phyloP scores from a whole-genome alignment of 208 protist genomes.

The Trypanosoma melophagium region DNA sequence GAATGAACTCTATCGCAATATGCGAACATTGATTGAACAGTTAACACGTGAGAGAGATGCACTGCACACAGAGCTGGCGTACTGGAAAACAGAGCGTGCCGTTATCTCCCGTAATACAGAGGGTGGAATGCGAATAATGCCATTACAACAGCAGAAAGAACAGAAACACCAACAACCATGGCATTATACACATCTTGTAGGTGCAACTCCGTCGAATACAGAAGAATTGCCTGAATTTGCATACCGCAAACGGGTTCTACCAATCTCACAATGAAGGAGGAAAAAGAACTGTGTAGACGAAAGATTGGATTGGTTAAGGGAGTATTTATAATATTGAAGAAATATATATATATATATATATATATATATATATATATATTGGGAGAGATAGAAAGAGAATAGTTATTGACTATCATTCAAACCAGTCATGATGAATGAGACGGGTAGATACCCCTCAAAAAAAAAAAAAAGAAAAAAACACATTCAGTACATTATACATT shows the following conservation, averaged over 20 bases:
- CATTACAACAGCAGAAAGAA: conserved; percentile 1
- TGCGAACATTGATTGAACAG: conserved; percentile 19
- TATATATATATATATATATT: too few species aligned
- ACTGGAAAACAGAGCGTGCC: not conserved
- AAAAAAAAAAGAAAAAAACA: too few species aligned
- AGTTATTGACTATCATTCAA: too few species aligned
- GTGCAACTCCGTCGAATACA: conserved; percentile 7
- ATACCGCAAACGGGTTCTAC: conserved; percentile 9
- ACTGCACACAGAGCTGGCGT: conserved; percentile 7
- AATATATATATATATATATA: too few species aligned
- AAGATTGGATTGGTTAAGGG: too few species aligned
- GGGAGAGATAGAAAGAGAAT: too few species aligned
- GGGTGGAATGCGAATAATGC: not conserved
- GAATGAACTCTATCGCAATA: conserved; percentile 31
- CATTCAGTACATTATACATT: too few species aligned
- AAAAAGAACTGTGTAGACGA: too few species aligned
- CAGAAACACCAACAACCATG: conserved; percentile 10
- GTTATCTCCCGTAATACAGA: not conserved
- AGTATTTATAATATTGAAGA: too few species aligned
- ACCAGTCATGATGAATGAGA: too few species aligned
- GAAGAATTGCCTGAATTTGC: conserved; percentile 17
- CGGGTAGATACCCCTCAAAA: too few species aligned
- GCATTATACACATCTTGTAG: conserved; percentile 21
- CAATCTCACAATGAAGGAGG: not conserved
- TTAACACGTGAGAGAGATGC: conserved; percentile 16